phyloP scores from a whole-genome alignment of 2,329 filamentous ascomycete genomes.

The Xylariaceae sp. region DNA sequence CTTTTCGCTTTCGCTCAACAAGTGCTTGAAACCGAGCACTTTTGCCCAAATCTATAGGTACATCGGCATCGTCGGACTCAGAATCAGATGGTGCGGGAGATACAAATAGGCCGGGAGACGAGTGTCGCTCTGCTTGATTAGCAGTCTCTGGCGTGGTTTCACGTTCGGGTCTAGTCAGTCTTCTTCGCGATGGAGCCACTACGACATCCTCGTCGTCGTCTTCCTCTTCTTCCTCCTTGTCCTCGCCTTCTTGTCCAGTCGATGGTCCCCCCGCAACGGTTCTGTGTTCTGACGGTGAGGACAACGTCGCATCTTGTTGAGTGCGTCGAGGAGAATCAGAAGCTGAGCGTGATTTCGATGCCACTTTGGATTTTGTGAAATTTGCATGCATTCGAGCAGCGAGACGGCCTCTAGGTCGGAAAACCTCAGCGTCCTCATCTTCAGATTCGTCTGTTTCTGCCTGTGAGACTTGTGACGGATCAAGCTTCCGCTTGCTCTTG shows the following conservation, averaged over 20 bases:
- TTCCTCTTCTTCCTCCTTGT: conserved; percentile 15
- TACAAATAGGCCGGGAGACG: conserved; percentile 53
- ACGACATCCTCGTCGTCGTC: conserved; percentile 27
- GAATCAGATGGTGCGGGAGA: conserved; percentile 41
- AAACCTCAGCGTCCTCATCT: conserved; percentile 36
- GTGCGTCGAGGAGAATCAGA: neutral
- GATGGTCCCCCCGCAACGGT: conserved; percentile 11
- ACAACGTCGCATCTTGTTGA: neutral
- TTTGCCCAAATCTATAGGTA: conserved; percentile 40
- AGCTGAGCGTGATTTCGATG: conserved; percentile 7
- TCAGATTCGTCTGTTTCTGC: conserved; percentile 35
- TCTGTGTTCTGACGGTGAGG: conserved; percentile 10
- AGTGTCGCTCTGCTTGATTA: conserved; percentile 30
- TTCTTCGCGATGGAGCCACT: conserved; percentile 23
- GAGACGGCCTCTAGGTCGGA: conserved; percentile 37
- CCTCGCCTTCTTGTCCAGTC: too few relatives aligned
- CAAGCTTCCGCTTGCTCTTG: conserved; percentile 16
- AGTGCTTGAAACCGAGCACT: conserved; percentile 65
- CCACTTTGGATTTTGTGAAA: conserved; percentile 12
- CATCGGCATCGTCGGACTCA: conserved; percentile 41
- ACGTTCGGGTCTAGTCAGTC: conserved; percentile 24
- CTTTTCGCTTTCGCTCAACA: conserved; percentile 66
- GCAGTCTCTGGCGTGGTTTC: conserved; percentile 27
- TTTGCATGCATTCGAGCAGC: conserved; percentile 33
- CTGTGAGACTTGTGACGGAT: conserved; percentile 25